Conservation (phyloP, 768 basidiomycete species). For the Boletus edulis region DNA sequence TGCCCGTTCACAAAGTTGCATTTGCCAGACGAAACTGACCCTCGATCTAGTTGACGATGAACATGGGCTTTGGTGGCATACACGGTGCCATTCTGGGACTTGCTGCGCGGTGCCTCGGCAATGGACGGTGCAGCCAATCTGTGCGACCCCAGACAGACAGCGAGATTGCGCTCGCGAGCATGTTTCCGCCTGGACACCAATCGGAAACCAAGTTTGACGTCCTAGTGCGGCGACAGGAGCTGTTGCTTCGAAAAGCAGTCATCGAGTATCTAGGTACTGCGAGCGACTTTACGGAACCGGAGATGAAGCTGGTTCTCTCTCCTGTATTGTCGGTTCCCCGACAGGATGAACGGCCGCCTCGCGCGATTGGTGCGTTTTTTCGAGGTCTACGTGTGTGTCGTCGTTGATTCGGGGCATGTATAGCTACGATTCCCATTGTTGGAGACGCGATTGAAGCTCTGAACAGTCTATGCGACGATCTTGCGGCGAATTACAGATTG, state of each 20-base stretch:
- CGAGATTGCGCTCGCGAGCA: slow-evolving; percentile 56
- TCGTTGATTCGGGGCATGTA: not conserved
- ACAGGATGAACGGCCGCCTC: slow-evolving; percentile 55
- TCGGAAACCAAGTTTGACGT: slow-evolving; percentile 59
- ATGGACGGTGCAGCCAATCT: slow-evolving; percentile 52
- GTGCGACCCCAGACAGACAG: slow-evolving; percentile 65
- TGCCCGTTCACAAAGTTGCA: not conserved
- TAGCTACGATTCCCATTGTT: slow-evolving; percentile 74
- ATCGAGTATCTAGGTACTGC: slow-evolving; percentile 67
- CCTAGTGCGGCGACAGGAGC: slow-evolving; percentile 52
- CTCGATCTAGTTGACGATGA: slow-evolving; percentile 48
- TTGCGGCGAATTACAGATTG: slow-evolving; percentile 61
- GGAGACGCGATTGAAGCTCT: slow-evolving; percentile 72
- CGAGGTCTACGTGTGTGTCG: not conserved
- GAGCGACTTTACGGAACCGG: slow-evolving; percentile 77
- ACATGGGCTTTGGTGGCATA: slow-evolving; percentile 80
- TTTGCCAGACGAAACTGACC: not conserved
- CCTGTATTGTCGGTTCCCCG: slow-evolving; percentile 58
- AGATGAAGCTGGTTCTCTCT: slow-evolving; percentile 69
- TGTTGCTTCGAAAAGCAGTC: slow-evolving; percentile 57
- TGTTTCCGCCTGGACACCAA: slow-evolving; percentile 54
- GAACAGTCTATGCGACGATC: slow-evolving; percentile 57
- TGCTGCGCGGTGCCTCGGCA: slow-evolving; percentile 67
- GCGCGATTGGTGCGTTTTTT: slow-evolving; percentile 50
- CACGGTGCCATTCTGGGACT: slow-evolving; percentile 77